Base-by-base conservation (phyloP, 1,284 basidiomycete species). In the Trametes pubescens region DNA sequence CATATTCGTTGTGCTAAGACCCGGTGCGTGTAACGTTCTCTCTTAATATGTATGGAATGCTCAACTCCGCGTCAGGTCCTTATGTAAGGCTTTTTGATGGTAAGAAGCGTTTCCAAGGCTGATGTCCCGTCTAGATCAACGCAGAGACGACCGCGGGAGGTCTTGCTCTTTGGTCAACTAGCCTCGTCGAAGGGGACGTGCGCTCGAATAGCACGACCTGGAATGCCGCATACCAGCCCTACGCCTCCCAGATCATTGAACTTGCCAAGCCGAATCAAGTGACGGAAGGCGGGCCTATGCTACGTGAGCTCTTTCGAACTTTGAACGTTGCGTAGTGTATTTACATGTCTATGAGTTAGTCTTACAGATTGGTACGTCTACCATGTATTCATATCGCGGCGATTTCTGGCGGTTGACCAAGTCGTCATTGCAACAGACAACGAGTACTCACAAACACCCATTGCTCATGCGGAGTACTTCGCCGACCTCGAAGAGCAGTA, bases 71-170 rank as follows among this genome's bases (percentile, higher is more conserved):
- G 6, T 18, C 38, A 75, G 74, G 74, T 9, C 73, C 73, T 52
- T 74, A 74, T 34, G 74, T 75, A 29, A 65, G 69, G 35, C 4
- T 7, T 22, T 52, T 3, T 2, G 0, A 8, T 34, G 10, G 13
- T 26, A n/a, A 7, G 8, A 6, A 9, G 5, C 16, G 11, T 8
- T 11, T 8, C 21, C 18, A 2, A 32, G 14, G 14, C 51, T 35
- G 14, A 57, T 21, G 29, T 35, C 14, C 18, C n/a, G n/a, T 6
- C 79, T 77, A 93, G 73, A 93, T 93, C 78, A 92, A 92, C 67
- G 90, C 91, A 0, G 93, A 95, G 75, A 92, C 91, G 0, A 89
- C 89, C 0, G 91, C 90, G 1, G 92, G 92, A 22, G 92, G 92
- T 1, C 86, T 93, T 64, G 84, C 92, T 0, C 90, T 91, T 65